phyloP scores from a whole-genome alignment of 768 basidiomycete species.

The Astraeus odoratus region DNA sequence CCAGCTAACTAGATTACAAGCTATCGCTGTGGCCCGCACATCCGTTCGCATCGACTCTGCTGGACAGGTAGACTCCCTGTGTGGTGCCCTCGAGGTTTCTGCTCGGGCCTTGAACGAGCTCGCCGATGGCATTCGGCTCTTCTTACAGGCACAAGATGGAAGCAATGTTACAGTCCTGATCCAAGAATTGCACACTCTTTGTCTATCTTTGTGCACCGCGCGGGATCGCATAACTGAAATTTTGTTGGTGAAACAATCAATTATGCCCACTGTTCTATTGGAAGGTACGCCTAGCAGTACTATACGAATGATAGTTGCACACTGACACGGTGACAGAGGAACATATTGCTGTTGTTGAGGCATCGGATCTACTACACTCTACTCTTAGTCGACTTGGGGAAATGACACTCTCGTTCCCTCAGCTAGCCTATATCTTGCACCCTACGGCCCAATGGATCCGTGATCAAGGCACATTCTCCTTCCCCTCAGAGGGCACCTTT shows the following conservation, averaged over 20 bases:
- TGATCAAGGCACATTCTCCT: slow-evolving; percentile 21
- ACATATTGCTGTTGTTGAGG: slow-evolving; percentile 23
- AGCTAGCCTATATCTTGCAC: slow-evolving; percentile 20
- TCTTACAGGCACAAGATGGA: slow-evolving; percentile 26
- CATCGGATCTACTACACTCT: slow-evolving; percentile 16
- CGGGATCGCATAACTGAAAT: slow-evolving; percentile 22
- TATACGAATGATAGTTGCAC: not conserved
- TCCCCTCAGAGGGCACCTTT: slow-evolving; percentile 3
- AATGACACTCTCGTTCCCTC: slow-evolving; percentile 23
- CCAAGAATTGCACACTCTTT: slow-evolving; percentile 20
- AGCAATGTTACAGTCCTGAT: slow-evolving; percentile 18
- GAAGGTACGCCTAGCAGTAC: slow-evolving; percentile 24
- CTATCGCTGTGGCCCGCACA: slow-evolving; percentile 14
- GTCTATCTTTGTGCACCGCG: slow-evolving; percentile 21
- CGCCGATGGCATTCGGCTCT: slow-evolving; percentile 26
- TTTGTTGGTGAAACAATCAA: slow-evolving; percentile 12
- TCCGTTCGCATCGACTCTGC: slow-evolving; percentile 13
- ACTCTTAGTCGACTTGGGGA: slow-evolving; percentile 21
- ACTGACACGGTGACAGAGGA: slow-evolving; percentile 28
- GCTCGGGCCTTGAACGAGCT: slow-evolving; percentile 33
- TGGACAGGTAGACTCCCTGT: slow-evolving; percentile 14
- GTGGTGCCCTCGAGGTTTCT: slow-evolving; percentile 11
- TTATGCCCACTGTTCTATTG: slow-evolving; percentile 28
- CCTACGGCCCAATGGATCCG: slow-evolving; percentile 25
- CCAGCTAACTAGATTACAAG: slow-evolving; percentile 14